These are phyloP conservation scores for Geotrichum candidum DNA, from an alignment of 1,139 yeast genomes.

Conservation along the genomic window DNA sequence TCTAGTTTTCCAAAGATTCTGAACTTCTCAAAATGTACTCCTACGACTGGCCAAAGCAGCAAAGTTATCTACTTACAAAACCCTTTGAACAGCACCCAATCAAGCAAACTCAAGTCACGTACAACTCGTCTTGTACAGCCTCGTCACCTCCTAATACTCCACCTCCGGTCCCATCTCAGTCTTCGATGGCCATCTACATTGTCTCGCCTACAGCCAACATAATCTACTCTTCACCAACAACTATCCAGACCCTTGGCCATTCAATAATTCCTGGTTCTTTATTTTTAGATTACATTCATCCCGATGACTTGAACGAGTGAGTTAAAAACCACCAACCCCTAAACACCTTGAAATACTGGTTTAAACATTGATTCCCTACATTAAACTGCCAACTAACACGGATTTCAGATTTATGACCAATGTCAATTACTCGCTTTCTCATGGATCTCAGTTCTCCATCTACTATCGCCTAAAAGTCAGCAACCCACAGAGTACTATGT, in stretches of 20 bases:
- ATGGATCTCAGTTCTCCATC: neutral
- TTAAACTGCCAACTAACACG: neutral
- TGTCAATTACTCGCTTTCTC: neutral
- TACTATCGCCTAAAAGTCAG: conserved; percentile 1
- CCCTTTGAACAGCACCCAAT: neutral
- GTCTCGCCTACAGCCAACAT: conserved; percentile 1
- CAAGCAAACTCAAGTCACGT: neutral
- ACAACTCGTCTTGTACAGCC: neutral
- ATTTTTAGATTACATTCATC: conserved; percentile 2
- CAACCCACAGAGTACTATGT: neutral
- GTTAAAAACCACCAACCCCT: neutral
- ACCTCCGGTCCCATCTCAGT: neutral
- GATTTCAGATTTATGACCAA: conserved; percentile 1
- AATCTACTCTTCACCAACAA: neutral
- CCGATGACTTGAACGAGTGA: conserved; percentile 2
- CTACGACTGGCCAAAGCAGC: neutral
- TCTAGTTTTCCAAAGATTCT: neutral
- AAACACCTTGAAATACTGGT: neutral
- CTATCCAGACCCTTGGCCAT: neutral
- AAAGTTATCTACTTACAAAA: neutral
- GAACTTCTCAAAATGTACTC: neutral
- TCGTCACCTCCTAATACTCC: neutral
- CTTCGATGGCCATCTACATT: neutral
- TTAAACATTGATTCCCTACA: neutral
- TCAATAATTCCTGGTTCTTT: neutral